A percentile compares a stretch with the other conserved stretches of the same genome.
Conservation (phyloP, 2,329 filamentous ascomycete species). For the Colletotrichum lini region DNA sequence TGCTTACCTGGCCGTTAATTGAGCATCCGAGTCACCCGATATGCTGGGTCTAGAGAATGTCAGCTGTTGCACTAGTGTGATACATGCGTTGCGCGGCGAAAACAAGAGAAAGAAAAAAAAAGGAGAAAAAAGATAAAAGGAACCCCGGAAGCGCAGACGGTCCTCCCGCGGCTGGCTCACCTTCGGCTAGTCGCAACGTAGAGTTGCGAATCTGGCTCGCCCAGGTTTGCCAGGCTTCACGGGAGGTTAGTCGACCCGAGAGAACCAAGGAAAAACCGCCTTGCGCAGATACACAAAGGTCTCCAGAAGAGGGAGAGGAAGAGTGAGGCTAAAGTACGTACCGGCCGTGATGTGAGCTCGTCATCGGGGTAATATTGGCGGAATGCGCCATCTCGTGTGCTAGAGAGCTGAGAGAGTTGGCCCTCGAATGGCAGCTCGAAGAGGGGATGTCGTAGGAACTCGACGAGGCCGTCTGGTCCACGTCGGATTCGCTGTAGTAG, state of each 20-base stretch:
- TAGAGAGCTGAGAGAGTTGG: slow-evolving; percentile 51
- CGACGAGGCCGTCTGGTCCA: slow-evolving; percentile 43
- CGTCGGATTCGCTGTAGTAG: slow-evolving; percentile 44
- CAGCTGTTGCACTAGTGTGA: not conserved
- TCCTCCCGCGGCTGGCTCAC: slow-evolving; percentile 13
- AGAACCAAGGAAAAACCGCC: not conserved
- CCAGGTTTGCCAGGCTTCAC: slow-evolving; percentile 21
- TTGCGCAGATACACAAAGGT: not conserved
- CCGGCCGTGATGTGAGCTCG: slow-evolving; percentile 46
- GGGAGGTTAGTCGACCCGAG: not conserved
- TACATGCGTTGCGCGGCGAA: not conserved
- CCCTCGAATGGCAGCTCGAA: slow-evolving; percentile 48
- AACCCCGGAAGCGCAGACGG: too few relatives aligned
- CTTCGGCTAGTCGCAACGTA: slow-evolving; percentile 19
- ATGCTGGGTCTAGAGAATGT: slow-evolving; percentile 24
- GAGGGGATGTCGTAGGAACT: slow-evolving; percentile 46
- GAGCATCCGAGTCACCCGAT: slow-evolving; percentile 38
- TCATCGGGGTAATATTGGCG: slow-evolving; percentile 44
- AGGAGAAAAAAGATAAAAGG: too few relatives aligned
- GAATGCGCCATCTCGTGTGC: slow-evolving; percentile 44
- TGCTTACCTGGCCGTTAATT: slow-evolving; percentile 44
- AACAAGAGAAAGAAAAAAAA: too few relatives aligned
- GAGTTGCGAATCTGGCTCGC: slow-evolving; percentile 25
- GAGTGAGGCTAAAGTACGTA: slow-evolving; percentile 37
- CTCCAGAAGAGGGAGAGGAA: too few relatives aligned